Conservation (phyloP, 2,329 filamentous ascomycete genomes). For the Microdochium bolleyi region DNA sequence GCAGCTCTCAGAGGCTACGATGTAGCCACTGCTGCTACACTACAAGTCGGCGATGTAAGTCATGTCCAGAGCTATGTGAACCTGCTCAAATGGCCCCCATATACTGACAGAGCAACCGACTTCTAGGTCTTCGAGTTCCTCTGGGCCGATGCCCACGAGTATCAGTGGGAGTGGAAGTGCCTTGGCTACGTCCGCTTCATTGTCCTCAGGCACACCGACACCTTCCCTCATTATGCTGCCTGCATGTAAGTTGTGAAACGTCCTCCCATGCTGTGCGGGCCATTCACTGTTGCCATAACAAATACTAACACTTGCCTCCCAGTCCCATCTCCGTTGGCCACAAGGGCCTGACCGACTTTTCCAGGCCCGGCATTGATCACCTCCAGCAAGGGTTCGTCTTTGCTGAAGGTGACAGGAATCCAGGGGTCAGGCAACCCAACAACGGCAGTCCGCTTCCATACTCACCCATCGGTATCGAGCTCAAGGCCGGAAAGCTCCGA, state of each 20-base stretch:
- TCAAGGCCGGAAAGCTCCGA: constrained; percentile 21
- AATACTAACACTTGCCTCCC: not conserved
- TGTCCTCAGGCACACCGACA: constrained; percentile 25
- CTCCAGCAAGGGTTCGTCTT: constrained; percentile 25
- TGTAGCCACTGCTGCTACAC: constrained; percentile 21
- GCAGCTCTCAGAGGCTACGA: constrained; percentile 25
- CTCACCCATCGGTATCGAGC: constrained; percentile 23
- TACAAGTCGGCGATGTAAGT: constrained; percentile 27
- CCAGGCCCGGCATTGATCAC: constrained; percentile 26
- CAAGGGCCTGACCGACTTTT: constrained; percentile 20
- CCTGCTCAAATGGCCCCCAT: not conserved
- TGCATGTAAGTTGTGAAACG: constrained; percentile 23
- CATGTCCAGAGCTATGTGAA: not conserved
- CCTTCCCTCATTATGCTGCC: constrained; percentile 23
- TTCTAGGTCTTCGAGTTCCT: constrained; percentile 26
- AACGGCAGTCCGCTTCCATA: constrained; percentile 20
- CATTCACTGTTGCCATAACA: not conserved
- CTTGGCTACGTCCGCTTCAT: constrained; percentile 27
- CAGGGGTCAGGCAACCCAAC: constrained; percentile 15
- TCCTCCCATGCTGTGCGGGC: not conserved
- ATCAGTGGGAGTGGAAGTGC: constrained; percentile 29
- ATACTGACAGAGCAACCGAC: constrained; percentile 3
- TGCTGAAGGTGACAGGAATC: constrained; percentile 22
- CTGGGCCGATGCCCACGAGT: constrained; percentile 26
- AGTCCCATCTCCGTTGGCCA: constrained; percentile 24